Base-by-base conservation (phyloP, 2,329 filamentous ascomycete genomes). In the Epichloe bromicola region DNA sequence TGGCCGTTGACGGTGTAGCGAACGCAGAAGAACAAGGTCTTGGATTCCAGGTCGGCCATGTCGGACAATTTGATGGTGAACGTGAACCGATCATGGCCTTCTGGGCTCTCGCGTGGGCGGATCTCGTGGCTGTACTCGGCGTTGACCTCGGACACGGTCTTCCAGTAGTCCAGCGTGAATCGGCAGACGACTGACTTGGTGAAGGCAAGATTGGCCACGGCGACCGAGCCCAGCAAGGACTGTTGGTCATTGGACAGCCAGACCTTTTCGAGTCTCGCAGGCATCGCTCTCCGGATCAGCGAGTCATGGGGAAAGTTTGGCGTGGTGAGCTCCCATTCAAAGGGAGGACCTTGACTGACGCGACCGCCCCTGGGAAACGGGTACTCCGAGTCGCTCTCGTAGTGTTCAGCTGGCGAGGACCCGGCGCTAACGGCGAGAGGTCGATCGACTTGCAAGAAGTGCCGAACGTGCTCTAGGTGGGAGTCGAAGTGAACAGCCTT, bases 401-500 rank as follows among this genome's bases (percentile, higher is more conserved):
- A 90, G 49, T 76, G 82, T 53, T 97, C 91, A 6, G 87, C 86
- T 0, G 93, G 93, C 2, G 93, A 97, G 1, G 91, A 91, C 15
- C 88, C 85, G 49, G 90, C 90, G 66, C 91, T 97, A 64, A 98
- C 93, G 47, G 93, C 93, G n/a, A 95, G 82, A 2, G 93, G 93
- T 51, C 88, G 82, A 63, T 98, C 93, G 6, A 96, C 84, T 64
- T 96, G 88, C 20, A 96, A 74, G 67, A 98, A 98, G 65, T 97
- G 93, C 34, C 93, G 82, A 39, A 97, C 91, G 60, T 97, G 91
- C 69, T 97, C 93, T 39, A 97, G 80, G 63, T 95, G 88, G 26
- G 91, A 88, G 68, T 97, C 93, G 64, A 98, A 98, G 68, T 98
- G 93, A n/a, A 98, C 93, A 12, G 87, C 89, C 68, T 98, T 98